Evolutionary conservation across 176 grass and related monocot genomes (phyloP).

Genomic region (Saccharum officinarum): DNA sequence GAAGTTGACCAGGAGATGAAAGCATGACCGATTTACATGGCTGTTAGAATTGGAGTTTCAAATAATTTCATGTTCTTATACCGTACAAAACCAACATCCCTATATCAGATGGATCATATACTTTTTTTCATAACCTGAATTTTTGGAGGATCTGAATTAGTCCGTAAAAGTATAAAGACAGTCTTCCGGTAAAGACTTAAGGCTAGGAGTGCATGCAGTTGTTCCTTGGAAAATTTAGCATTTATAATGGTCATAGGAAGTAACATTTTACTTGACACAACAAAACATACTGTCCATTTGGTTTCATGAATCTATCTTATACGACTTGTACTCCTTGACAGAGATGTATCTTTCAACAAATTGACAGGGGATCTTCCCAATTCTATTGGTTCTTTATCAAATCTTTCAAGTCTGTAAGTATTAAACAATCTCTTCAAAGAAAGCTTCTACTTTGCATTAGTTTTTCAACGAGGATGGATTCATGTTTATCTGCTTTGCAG

Average conservation of each 20-base stretch:
- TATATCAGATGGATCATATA: background rate
- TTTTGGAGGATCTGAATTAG: background rate
- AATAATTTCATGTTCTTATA: background rate
- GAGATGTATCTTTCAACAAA: slow-evolving; percentile 95
- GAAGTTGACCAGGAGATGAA: background rate
- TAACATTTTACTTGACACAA: background rate
- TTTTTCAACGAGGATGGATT: slow-evolving; percentile 33
- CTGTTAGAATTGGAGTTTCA: background rate
- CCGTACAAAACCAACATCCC: background rate
- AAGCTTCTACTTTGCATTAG: background rate
- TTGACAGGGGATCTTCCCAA: slow-evolving; percentile 84
- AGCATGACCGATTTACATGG: background rate
- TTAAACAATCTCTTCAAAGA: slow-evolving; percentile 15
- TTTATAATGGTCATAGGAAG: background rate
- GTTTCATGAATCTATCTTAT: slow-evolving; percentile 49
- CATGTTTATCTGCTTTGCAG: slow-evolving; percentile 50
- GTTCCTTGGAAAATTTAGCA: background rate
- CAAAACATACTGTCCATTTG: background rate
- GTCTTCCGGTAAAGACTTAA: no score
- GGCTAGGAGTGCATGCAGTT: background rate
- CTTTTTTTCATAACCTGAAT: background rate
- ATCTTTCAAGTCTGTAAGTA: slow-evolving; percentile 94
- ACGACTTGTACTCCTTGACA: slow-evolving; percentile 49
- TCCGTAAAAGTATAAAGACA: background rate
- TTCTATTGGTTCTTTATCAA: slow-evolving; percentile 79